These are phyloP conservation scores for Pyrrhoderma lamaoense DNA, from an alignment of 1,284 basidiomycete genomes.

Conservation along the genomic window DNA sequence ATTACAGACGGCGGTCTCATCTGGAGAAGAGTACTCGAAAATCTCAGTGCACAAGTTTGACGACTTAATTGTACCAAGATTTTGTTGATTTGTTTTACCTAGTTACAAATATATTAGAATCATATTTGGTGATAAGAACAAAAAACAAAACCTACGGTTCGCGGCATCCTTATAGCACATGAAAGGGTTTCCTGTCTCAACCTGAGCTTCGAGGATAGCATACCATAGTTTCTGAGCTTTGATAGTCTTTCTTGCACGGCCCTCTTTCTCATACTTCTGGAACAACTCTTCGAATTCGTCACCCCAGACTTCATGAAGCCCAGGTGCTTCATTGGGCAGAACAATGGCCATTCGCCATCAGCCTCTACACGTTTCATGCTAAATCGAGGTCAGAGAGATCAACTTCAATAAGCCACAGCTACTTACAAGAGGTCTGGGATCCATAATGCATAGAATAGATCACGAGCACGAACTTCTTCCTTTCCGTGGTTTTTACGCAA, in stretches of 20 bases:
- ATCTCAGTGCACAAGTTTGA: conserved; percentile 99
- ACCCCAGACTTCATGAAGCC: conserved; percentile 85
- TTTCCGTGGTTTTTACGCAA: conserved; percentile 99
- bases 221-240: conserved; percentile 99
- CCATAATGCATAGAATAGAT: conserved; percentile 99
- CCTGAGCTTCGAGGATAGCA: conserved; percentile 93
- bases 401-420: not conserved
- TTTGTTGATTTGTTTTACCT: conserved; percentile 98
- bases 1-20: conserved; percentile 99
- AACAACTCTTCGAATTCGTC: conserved; percentile 91
- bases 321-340: conserved; percentile 98
- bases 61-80: conserved; percentile 98
- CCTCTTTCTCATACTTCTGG: conserved; percentile 86
- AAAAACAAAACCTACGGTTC: conserved; percentile 50
- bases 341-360: conserved; percentile 90
- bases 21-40: conserved; percentile 96
- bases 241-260: conserved; percentile 80
- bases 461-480: conserved; percentile 94
- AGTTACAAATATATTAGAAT: conserved; percentile 13
- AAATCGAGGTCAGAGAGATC: conserved; percentile 13
- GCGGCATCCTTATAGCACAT: conserved; percentile 96
- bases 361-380: conserved; percentile 92
- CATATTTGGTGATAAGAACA: conserved; percentile 1
- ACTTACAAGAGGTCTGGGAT: conserved; percentile 93
- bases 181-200: conserved; percentile 97